A percentile compares a stretch with the other conserved stretches of the same genome.
phyloP scores from a whole-genome alignment of 2,329 filamentous ascomycete genomes.

The Curvularia spicifera region DNA sequence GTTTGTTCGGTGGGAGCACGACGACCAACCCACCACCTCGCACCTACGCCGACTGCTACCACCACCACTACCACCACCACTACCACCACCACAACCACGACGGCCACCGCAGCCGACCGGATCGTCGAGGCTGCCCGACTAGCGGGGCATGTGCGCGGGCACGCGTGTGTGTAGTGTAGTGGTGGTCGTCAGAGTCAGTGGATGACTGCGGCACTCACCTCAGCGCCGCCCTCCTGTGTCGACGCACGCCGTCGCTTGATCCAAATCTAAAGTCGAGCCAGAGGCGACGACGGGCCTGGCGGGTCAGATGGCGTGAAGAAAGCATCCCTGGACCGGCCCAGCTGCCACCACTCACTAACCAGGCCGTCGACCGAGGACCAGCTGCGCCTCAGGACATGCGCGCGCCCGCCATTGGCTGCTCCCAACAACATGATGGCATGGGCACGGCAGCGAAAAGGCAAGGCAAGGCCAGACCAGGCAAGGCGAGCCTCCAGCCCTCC shows the following conservation, averaged over 20 bases:
- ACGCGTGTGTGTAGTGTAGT: background rate
- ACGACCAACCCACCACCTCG: too few relatives aligned
- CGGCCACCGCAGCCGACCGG: background rate
- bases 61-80: background rate
- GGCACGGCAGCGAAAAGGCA: slow-evolving; percentile 4
- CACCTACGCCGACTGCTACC: background rate
- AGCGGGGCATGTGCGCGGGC: background rate
- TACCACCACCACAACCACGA: background rate
- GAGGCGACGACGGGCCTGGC: slow-evolving; percentile 3
- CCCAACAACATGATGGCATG: background rate
- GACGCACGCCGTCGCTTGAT: slow-evolving; percentile 3
- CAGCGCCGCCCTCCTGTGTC: background rate
- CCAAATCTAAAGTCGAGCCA: slow-evolving; percentile 1
- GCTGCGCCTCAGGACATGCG: slow-evolving; percentile 12
- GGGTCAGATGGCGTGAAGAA: slow-evolving; percentile 19
- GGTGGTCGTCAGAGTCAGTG: background rate
- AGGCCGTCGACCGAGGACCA: background rate
- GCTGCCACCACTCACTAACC: too few relatives aligned
- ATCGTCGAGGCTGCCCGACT: slow-evolving; percentile 1
- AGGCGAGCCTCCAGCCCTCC: too few relatives aligned
- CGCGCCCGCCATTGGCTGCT: slow-evolving; percentile 5
- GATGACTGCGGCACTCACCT: slow-evolving; percentile 2
- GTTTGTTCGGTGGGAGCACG: too few relatives aligned
- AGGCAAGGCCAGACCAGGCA: too few relatives aligned
- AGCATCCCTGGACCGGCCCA: slow-evolving; percentile 10